Base-by-base conservation (phyloP, 441 rosid genomes). In the Gossypium gossypioides region DNA sequence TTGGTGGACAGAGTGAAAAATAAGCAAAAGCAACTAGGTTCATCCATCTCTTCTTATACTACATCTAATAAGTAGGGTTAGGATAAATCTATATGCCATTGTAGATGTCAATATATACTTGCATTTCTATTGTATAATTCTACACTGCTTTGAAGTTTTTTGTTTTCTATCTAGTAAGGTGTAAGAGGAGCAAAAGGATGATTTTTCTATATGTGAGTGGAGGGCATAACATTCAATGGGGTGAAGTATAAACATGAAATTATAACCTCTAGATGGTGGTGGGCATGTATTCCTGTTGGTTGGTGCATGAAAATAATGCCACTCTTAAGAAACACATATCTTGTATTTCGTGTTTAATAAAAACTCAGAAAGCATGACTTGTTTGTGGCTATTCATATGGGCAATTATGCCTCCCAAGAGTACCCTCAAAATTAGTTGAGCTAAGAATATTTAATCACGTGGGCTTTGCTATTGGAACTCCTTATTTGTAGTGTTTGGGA, bases 1-100 rank as follows among this genome's bases (percentile, higher is more conserved):
- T 76, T 95, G 82, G 89, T 91, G 62, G 99, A 95, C 76, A 95
- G 87, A 86, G 72, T 92, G 79, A 95, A 90, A 85, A 79, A 24
- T 46, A 89, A 84, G 86, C 91, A 81, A 69, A 92, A 87, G 81
- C 86, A 85, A 76, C 83, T 85, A 86, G 97, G 99, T 94, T 72
- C 46, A 75, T 69, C 54, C 21, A 16, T 59, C 22, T 68, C 32
- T 71, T 83, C 15, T 34, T 52, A 21, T 55, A 24, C 71, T 32
- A 15, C 44, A 16, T 32, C 37, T 16, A 37, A 42, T 51, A 44
- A 66, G 71, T 25, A 29, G 27, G 19, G 46, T 72, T 18, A 34
- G 27, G 64, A 52, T 40, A 37, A 34, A 56, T 65, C 19, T 29
- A 46, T 67, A 48, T 15, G 40, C 70, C 55, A 46, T 66, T 46